Evolutionary conservation across 1,284 basidiomycete genomes (phyloP), one percentile per base, ranked within the genome.

Genomic region (Stygiomarasmius scandens): DNA sequence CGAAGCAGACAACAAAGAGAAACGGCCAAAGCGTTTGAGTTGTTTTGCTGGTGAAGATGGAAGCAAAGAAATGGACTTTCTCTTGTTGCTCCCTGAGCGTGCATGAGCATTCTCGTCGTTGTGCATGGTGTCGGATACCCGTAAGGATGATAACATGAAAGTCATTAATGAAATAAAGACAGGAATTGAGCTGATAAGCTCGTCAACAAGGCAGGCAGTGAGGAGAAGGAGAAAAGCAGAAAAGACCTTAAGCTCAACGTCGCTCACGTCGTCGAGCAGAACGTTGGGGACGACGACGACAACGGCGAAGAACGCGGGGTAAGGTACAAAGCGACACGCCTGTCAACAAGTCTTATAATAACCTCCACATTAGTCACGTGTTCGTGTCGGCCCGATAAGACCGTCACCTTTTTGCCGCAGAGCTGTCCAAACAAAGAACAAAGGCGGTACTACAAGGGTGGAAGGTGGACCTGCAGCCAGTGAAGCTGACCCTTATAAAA

Each of bases 1-100:
- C 45, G 51, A 25, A 6, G 51, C 23, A 0, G 36, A 41, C 44
- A 57, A 48, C 12, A 50, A n/a, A n/a, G n/a, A 57, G 22, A 44
- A 57, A 27, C 55, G 55, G 12, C 51, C 55, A 32, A 57, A 24
- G 38, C 55, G 55, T 23, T 52, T 57, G 43, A 57, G 19, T 50
- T 56, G 50, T 20, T 43, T 52, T 9, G 55, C 49, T 1, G 55
- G 52, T 4, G 50, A 52, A 9, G 55, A 49, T 6, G 48, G 55
- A 11, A 57, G 45, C 32, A 57, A 47, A 2, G 49, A 52, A 14
- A 57, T 5, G 1, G 55, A 57, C 50, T 57, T 57, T 41, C 55
- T 52, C 38, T 57, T 57, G 16, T 29, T 57, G 14, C 46, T 50
- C 20, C 43, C 52, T 5, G 43, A 46, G 19, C 25, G 4, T 4